These are phyloP conservation scores for Kwoniella shandongensis DNA, from an alignment of 768 basidiomycete species.

Conservation along the genomic window DNA sequence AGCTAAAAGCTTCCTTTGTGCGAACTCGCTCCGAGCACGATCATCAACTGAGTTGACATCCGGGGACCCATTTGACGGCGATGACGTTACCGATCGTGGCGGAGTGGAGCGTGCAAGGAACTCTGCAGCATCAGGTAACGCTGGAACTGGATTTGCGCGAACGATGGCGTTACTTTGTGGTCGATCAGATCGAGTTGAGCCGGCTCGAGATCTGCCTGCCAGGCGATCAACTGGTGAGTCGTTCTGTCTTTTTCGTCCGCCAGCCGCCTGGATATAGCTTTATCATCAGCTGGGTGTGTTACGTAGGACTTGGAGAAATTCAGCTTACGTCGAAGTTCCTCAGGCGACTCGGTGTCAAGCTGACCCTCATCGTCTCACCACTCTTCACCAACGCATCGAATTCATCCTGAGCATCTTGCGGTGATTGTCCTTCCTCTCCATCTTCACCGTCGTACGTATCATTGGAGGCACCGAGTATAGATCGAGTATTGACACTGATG, in stretches of 20 bases:
- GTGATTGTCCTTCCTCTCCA: slow-evolving; percentile 17
- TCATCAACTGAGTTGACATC: background rate
- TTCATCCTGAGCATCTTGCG: slow-evolving; percentile 60
- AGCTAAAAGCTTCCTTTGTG: slow-evolving; percentile 15
- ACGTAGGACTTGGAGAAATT: too few species aligned
- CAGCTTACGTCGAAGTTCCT: slow-evolving; percentile 89
- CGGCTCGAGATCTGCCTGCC: background rate
- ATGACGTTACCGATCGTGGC: background rate
- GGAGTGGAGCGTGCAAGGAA: background rate
- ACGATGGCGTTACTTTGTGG: slow-evolving; percentile 1
- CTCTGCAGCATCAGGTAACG: background rate
- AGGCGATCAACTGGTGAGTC: slow-evolving; percentile 6
- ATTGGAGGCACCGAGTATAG: slow-evolving; percentile 36
- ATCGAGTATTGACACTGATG: slow-evolving; percentile 33
- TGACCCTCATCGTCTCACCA: slow-evolving; percentile 89
- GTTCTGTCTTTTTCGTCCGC: background rate
- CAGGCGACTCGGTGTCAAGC: slow-evolving; percentile 88
- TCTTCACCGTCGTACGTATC: slow-evolving; percentile 22
- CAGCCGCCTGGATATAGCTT: background rate
- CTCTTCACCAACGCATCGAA: slow-evolving; percentile 93
- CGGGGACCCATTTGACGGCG: too few species aligned
- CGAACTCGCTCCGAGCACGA: slow-evolving; percentile 2
- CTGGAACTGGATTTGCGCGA: background rate
- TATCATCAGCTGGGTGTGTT: background rate
- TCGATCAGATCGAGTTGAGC: slow-evolving; percentile 3